Evolutionary conservation across 805 yeast species (phyloP), one percentile per base, ranked within the genome.

Genomic region (Tetrapisispora nanseiensis): DNA sequence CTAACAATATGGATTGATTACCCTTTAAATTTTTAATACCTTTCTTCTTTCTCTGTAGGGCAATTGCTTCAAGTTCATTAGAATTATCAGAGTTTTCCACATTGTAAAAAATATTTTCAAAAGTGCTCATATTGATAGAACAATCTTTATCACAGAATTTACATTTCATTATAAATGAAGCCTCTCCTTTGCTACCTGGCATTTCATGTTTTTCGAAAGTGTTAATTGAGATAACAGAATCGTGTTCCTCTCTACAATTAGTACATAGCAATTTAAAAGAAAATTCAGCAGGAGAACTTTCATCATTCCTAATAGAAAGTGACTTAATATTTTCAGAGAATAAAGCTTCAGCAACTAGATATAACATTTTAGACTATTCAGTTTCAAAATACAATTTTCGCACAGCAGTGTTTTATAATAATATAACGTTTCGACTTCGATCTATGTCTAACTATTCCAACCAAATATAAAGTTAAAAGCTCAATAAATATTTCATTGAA

Each of bases 81-180:
- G 43, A 41, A 18, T 35, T 34, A 9, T 45, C 49, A 24, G 12
- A 9, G 12, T 45, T 44, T 9, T 50, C 51, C 16, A 47, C 36
- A 24, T 51, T 52, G 44, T 56, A 58, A 12, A 51, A 51, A 35
- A 38, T 49, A 46, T 58, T 57, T 37, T 52, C 54, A 36, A 56
- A 53, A 13, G 43, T 39, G 7, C 44, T 41, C 33, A 62, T 42
- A 28, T 42, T 56, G 10, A 63, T 45, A 6, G 63, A 51, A 39
- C 51, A 45, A 19, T 52, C 62, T 30, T 51, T 56, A 11, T 58
- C 60, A 62, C 96, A 86, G 47, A 69, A 67, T 46, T 76, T 75
- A 60, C 96, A 86, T 48, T 76, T 75, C 71, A 83, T 79, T 3
- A 82, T 80, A 55, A 87, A 85, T 48, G 80, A 84, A 7, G 95